These are phyloP conservation scores for Leishmania lainsoni DNA, from an alignment of 208 protist species.

Conservation along the genomic window DNA sequence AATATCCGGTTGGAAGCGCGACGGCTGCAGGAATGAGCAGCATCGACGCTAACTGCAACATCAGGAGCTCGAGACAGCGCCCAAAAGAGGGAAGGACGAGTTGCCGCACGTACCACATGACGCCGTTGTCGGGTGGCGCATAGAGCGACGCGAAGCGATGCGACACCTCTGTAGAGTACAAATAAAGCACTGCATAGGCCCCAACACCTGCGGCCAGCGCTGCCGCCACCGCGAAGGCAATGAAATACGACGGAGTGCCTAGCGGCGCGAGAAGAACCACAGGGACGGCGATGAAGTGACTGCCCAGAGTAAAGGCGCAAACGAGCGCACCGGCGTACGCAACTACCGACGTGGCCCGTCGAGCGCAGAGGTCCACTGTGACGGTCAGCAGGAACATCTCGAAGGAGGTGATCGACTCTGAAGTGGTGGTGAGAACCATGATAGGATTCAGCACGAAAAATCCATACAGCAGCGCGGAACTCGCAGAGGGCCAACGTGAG, in stretches of 20 bases:
- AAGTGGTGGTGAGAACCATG: conserved; percentile 42
- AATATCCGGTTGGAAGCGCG: conserved; percentile 27
- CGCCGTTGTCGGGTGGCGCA: conserved; percentile 66
- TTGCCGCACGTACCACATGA: conserved; percentile 83
- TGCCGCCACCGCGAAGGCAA: conserved; percentile 20
- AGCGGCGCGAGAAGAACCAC: conserved; percentile 63
- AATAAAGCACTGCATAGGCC: conserved; percentile 33
- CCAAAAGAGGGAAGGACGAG: conserved; percentile 59
- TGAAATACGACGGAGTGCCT: conserved; percentile 21
- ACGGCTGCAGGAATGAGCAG: conserved; percentile 37
- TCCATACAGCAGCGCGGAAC: conserved; percentile 48
- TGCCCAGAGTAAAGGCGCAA: conserved; percentile 38
- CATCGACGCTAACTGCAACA: conserved; percentile 60
- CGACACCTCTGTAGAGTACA: conserved; percentile 23
- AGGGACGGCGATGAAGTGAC: conserved; percentile 53
- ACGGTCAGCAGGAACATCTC: conserved; percentile 59
- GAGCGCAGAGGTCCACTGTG: conserved; percentile 39
- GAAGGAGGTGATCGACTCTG: conserved; percentile 61
- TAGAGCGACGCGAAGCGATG: conserved; percentile 50
- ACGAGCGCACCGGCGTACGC: conserved; percentile 29
- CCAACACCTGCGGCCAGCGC: conserved; percentile 19
- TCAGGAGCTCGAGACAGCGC: conserved; percentile 51
- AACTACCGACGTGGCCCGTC: conserved; percentile 7
- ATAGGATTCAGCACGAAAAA: conserved; percentile 75
- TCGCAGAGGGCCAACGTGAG: conserved; percentile 49